Percentiles rank a stretch among this genome's conserved stretches.
Conservation (phyloP, 805 yeast species). For the Candida ortonii region DNA sequence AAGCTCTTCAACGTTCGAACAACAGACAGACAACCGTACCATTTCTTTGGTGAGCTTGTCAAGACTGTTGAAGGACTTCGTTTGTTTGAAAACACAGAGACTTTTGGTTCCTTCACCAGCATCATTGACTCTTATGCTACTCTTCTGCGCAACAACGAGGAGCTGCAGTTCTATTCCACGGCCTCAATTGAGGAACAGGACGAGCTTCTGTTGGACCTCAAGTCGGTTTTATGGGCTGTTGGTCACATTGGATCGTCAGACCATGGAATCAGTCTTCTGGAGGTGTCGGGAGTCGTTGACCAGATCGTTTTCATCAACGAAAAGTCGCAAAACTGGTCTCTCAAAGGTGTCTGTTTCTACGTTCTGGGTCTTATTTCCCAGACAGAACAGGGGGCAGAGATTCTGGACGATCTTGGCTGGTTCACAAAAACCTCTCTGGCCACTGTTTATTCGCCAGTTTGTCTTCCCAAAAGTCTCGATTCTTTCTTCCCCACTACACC, state of each 20-base stretch:
- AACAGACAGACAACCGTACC: constrained; percentile 44
- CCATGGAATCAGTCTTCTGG: constrained; percentile 62
- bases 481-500: constrained; percentile 17
- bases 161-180: constrained; percentile 18
- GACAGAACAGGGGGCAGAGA: constrained; percentile 78
- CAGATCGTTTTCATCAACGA: constrained; percentile 52
- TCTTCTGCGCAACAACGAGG: constrained; percentile 18
- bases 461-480: constrained; percentile 26
- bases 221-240: constrained; percentile 81
- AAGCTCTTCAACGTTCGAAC: constrained; percentile 17
- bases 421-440: constrained; percentile 43
- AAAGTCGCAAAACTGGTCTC: constrained; percentile 49
- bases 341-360: constrained; percentile 75
- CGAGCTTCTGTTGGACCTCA: constrained; percentile 45
- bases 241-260: constrained; percentile 78
- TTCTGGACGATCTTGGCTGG: constrained; percentile 83
- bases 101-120: constrained; percentile 24
- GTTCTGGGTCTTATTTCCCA: constrained; percentile 71
- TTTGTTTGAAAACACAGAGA: constrained; percentile 41
- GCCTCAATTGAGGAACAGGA: constrained; percentile 29
- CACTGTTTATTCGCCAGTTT: constrained; percentile 36
- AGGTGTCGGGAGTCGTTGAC: constrained; percentile 43
- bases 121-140: constrained; percentile 18
- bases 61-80: constrained; percentile 78
- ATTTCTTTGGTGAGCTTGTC: constrained; percentile 77